These are phyloP conservation scores for Lentinula detonsa DNA, from an alignment of 768 basidiomycete species.

Conservation along the genomic window DNA sequence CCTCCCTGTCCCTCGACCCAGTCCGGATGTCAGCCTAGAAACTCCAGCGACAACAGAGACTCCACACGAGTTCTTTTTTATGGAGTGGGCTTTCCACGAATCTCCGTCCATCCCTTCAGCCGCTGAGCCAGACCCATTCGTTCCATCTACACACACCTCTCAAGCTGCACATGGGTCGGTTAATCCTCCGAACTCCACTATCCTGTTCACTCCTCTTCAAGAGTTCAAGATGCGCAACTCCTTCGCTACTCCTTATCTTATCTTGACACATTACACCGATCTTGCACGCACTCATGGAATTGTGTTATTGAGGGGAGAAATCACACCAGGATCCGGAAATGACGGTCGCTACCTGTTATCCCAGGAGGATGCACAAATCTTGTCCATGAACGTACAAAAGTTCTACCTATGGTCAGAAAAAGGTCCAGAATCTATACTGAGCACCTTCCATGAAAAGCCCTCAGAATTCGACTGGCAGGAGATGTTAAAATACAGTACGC, in stretches of 20 bases:
- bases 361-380: conserved; percentile 80
- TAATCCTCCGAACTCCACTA: conserved; percentile 59
- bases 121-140: conserved; percentile 37
- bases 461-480: conserved; percentile 79
- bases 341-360: conserved; percentile 52
- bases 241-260: conserved; percentile 88
- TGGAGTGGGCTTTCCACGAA: conserved; percentile 88
- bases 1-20: conserved; percentile 65
- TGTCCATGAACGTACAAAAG: conserved; percentile 75
- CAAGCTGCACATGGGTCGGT: conserved; percentile 16
- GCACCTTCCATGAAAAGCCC: conserved; percentile 73
- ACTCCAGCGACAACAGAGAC: conserved; percentile 25
- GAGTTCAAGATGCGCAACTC: conserved; percentile 85
- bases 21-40: conserved; percentile 20
- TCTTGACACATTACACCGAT: conserved; percentile 90
- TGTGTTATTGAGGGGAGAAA: conserved; percentile 87
- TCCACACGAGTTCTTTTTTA: conserved; percentile 75
- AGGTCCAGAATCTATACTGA: conserved; percentile 40
- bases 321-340: conserved; percentile 55
- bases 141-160: conserved; percentile 20
- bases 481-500: conserved; percentile 48
- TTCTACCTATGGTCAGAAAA: conserved; percentile 69
- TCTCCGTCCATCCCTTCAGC: conserved; percentile 53
- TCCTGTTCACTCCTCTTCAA: conserved; percentile 88
- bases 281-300: conserved; percentile 71